Percentiles rank a stretch among this genome's conserved stretches.
Evolutionary conservation across 805 yeast species (phyloP).

Genomic region (Schizosaccharomyces japonicus): DNA sequence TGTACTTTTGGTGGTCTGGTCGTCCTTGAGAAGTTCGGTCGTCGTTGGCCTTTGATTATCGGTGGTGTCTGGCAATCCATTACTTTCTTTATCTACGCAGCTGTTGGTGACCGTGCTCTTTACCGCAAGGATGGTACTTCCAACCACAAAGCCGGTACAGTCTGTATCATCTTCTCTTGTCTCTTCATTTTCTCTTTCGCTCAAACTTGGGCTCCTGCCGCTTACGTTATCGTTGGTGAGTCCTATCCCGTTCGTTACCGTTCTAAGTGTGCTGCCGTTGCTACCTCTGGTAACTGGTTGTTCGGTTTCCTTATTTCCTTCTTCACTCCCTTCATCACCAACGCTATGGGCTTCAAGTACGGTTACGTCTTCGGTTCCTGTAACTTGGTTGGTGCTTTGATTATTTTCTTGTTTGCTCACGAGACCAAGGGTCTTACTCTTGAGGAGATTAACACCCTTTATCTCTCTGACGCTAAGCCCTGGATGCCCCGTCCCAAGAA

Average conservation of each 20-base stretch:
- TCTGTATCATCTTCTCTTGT: slow-evolving; percentile 33
- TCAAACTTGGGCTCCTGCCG: slow-evolving; percentile 34
- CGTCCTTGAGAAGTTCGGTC: slow-evolving; percentile 29
- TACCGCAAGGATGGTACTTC: slow-evolving; percentile 17
- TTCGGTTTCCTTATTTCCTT: slow-evolving; percentile 36
- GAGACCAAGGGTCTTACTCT: slow-evolving; percentile 35
- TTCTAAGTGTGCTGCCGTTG: slow-evolving; percentile 11
- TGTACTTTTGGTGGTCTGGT: slow-evolving; percentile 27
- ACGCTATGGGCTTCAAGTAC: slow-evolving; percentile 35
- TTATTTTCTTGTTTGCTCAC: slow-evolving; percentile 37
- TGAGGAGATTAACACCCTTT: slow-evolving; percentile 35
- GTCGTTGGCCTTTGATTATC: slow-evolving; percentile 23
- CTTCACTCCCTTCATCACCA: slow-evolving; percentile 43
- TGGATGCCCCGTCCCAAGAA: slow-evolving; percentile 3
- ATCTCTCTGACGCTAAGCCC: slow-evolving; percentile 6
- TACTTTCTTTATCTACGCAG: slow-evolving; percentile 29
- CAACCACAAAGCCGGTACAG: slow-evolving; percentile 19
- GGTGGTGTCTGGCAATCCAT: slow-evolving; percentile 28
- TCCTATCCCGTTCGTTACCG: slow-evolving; percentile 25
- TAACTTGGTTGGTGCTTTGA: slow-evolving; percentile 27
- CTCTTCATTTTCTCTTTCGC: slow-evolving; percentile 28
- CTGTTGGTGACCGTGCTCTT: slow-evolving; percentile 22
- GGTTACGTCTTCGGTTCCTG: slow-evolving; percentile 38
- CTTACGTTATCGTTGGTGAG: slow-evolving; percentile 24
- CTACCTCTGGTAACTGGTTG: slow-evolving; percentile 23